phyloP scores from a whole-genome alignment of 345 rosid genomes.

The Citrus unshiu region DNA sequence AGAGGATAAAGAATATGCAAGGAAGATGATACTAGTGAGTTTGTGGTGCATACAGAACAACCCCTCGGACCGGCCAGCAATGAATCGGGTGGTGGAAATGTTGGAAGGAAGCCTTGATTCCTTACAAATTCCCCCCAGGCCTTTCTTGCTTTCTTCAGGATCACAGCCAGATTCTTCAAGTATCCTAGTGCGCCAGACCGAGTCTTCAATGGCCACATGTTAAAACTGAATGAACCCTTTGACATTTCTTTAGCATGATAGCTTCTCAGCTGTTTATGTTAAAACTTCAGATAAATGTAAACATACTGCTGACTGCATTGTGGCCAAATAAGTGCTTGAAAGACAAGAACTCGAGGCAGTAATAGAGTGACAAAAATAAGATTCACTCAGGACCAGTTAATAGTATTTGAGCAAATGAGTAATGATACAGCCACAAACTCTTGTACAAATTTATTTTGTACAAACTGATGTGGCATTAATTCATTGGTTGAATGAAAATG shows the following conservation, averaged over 20 bases:
- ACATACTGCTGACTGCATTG: neutral
- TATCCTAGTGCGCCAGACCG: neutral
- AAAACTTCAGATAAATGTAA: neutral
- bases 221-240: neutral
- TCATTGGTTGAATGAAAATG: too few species aligned
- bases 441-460: too few species aligned
- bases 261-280: neutral
- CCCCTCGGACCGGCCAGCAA: neutral
- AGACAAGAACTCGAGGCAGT: neutral
- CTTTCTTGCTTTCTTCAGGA: neutral
- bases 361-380: neutral
- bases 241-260: neutral
- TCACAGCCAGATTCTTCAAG: neutral
- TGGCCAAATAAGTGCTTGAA: neutral
- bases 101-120: slow-evolving; percentile 4
- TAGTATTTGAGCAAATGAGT: accelerated
- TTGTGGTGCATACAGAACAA: slow-evolving; percentile 10
- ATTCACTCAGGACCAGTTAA: neutral
- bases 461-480: too few species aligned
- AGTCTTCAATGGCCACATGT: neutral
- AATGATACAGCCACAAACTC: too few species aligned
- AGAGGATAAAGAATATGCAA: neutral
- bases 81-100: neutral
- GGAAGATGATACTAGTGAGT: slow-evolving; percentile 4
- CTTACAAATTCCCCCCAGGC: neutral